A percentile compares a stretch with the other conserved stretches of the same genome.
Evolutionary conservation across 148 eudicot genomes (phyloP).

Genomic region (Nyssa sinensis): DNA sequence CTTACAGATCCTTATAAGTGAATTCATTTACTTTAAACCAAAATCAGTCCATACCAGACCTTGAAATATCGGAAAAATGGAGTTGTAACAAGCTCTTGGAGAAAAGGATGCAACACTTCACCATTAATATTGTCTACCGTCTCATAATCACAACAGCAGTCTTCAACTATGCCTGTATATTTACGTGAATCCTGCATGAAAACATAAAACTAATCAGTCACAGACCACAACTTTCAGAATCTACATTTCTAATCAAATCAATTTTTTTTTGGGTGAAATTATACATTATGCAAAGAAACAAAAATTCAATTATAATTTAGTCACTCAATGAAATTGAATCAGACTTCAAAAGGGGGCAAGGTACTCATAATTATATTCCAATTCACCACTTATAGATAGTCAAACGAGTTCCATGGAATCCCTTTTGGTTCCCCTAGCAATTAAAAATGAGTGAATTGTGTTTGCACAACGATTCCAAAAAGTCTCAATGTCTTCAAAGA

Average conservation of each 20-base stretch:
- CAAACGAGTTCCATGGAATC: neutral
- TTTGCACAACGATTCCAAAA: neutral
- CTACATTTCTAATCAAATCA: neutral
- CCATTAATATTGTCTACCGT: slow-evolving; percentile 73
- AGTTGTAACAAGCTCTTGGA: slow-evolving; percentile 84
- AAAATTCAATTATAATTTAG: neutral
- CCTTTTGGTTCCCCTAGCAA: neutral
- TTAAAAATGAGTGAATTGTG: neutral
- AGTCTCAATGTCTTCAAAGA: neutral
- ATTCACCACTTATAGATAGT: neutral
- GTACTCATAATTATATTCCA: neutral
- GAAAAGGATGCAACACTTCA: slow-evolving; percentile 81
- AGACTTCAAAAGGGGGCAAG: neutral
- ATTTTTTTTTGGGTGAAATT: neutral
- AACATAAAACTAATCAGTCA: neutral
- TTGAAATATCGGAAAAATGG: slow-evolving; percentile 96
- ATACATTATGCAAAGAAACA: neutral
- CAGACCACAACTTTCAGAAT: neutral
- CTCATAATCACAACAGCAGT: slow-evolving; percentile 94
- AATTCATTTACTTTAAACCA: neutral
- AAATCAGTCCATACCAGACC: slow-evolving; percentile 38
- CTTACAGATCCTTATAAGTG: neutral
- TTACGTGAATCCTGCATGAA: slow-evolving; percentile 61
- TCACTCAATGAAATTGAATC: neutral
- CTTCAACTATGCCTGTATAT: slow-evolving; percentile 90